Base-by-base conservation (phyloP, 306 rosid species). In the Fagus crenata region DNA sequence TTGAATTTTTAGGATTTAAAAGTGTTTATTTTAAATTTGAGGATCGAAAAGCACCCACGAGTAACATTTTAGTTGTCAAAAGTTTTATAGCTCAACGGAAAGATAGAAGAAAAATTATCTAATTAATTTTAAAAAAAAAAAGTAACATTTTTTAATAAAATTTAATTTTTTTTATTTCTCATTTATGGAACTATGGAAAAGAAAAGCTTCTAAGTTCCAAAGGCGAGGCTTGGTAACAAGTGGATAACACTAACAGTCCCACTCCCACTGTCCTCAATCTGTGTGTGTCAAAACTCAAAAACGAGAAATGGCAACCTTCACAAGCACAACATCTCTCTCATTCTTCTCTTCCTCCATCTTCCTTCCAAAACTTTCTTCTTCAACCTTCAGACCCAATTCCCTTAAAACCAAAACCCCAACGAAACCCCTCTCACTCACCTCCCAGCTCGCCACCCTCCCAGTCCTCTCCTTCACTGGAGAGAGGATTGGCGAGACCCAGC, bases 391-490 rank as follows among this genome's bases (percentile, higher is more conserved):
- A 31, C 81, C 86, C 73, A 75, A 59, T 74, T 41, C 79, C 40
- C 76, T 43, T 14, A 83, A 54, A 70, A 18, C 83, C n/a, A 83
- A 54, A 70, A 18, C 83, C 18, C 31, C 68, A 35, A 7, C 75
- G 2, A 80, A 61, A 31, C 41, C 91, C 31, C 75, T 86, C 1
- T 80, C 91, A 2, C 0, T 91, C 60, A 35, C 89, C 69, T 85
- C 89, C 85, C 78, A 90, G 72, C 78, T 89, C 43, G 92, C 97
- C n/a, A 85, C 97, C 2, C 88, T 92, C n/a, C 97, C 98, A 0
- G 61, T 91, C 35, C 89, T 95, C 89, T 92, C 96, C 71, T 96
- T 91, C 83, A 13, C 92, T 74, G 96, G 99, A 58, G 90, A 88
- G 0, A 88, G 84, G 11, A 36, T 96, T 67, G 96, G 97, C 12